phyloP scores from a whole-genome alignment of 1,284 basidiomycete species.

The Sanghuangporus weigelae region DNA sequence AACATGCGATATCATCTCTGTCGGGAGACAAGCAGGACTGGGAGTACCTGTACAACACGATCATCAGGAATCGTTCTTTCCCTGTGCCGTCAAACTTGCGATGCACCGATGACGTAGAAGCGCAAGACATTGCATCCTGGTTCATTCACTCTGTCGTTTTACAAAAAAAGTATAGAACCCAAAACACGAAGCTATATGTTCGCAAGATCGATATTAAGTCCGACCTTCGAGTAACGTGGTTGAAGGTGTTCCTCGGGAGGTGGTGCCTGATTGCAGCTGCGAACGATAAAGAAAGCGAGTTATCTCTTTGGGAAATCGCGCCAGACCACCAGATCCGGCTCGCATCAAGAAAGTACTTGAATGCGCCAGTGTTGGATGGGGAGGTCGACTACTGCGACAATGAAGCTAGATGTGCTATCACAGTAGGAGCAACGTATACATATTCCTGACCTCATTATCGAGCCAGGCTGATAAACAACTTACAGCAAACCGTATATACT shows the following conservation, averaged over 20 bases:
- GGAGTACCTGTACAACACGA: too few relatives aligned
- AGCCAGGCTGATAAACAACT: too few relatives aligned
- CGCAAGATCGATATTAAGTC: not conserved
- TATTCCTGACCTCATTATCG: not conserved
- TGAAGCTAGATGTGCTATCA: not conserved
- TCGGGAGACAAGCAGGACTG: too few relatives aligned
- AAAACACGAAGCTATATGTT: not conserved
- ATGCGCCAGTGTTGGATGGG: slow-evolving; percentile 8
- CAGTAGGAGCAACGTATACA: slow-evolving; percentile 1
- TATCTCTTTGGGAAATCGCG: not conserved
- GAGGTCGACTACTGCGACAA: not conserved
- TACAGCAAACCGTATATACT: too few relatives aligned
- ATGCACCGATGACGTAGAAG: not conserved
- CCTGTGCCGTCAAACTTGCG: not conserved
- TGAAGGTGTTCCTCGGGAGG: not conserved
- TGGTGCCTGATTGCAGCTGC: slow-evolving; percentile 6
- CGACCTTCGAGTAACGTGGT: not conserved
- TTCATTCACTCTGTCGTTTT: not conserved
- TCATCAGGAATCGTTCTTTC: too few relatives aligned
- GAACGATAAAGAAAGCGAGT: not conserved
- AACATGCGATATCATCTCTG: too few relatives aligned
- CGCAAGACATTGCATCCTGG: not conserved
- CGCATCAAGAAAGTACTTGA: not conserved
- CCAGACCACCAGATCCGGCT: not conserved
- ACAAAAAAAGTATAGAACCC: not conserved